phyloP scores from a whole-genome alignment of 1,284 basidiomycete species.

The Marasmius fiardii region DNA sequence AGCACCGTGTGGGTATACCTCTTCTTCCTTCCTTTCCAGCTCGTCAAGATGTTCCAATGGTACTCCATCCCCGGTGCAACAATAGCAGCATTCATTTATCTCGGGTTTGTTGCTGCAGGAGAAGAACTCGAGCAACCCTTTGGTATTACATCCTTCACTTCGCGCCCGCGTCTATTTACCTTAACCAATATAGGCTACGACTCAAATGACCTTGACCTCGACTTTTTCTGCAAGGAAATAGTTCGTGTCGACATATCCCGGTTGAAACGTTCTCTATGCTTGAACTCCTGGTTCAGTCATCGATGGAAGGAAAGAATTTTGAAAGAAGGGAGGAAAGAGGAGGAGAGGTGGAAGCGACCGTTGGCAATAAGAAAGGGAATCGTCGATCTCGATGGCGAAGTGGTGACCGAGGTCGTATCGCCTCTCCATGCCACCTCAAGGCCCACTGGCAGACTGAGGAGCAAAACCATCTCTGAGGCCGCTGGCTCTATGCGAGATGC shows the following conservation, averaged over 20 bases:
- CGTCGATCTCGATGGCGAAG: background rate
- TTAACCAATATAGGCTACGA: background rate
- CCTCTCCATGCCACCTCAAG: background rate
- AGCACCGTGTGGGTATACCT: constrained; percentile 71
- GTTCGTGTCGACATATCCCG: background rate
- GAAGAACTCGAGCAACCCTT: constrained; percentile 72
- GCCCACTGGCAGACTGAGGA: background rate
- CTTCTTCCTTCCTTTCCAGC: constrained; percentile 68
- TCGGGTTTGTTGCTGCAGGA: constrained; percentile 62
- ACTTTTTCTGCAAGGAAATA: constrained; percentile 1
- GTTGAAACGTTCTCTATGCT: background rate
- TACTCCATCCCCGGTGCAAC: constrained; percentile 57
- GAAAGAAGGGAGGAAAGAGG: background rate
- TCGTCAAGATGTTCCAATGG: constrained; percentile 56
- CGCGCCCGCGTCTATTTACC: background rate
- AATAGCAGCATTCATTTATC: constrained; percentile 63
- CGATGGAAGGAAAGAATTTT: constrained; percentile 1
- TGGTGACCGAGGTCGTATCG: background rate
- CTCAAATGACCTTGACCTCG: background rate
- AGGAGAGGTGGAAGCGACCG: background rate
- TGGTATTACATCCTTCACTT: constrained; percentile 28
- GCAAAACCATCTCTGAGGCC: background rate
- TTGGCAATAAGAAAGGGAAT: background rate
- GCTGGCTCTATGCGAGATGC: background rate
- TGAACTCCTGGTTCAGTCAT: background rate